Conservation (phyloP, 352 stramenopile species). For the Thalassiosira livingstoniorum region DNA sequence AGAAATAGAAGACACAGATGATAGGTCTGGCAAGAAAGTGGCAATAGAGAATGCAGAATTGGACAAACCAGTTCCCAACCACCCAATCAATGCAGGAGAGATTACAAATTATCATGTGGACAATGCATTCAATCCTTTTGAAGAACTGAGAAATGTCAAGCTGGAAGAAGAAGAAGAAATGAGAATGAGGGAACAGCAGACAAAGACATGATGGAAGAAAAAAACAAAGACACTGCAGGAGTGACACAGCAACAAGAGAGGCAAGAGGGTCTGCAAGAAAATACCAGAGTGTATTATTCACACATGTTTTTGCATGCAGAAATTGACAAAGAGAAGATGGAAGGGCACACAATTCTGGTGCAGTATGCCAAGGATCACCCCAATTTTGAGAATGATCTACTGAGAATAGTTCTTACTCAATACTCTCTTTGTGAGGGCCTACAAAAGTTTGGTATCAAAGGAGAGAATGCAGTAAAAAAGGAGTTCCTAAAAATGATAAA, state of each 20-base stretch:
- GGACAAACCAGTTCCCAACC: not conserved
- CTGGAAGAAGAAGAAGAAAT: not conserved
- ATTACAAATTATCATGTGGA: not conserved
- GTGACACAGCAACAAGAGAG: too few relatives aligned
- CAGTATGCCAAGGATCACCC: too few relatives aligned
- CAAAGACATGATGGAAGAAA: too few relatives aligned
- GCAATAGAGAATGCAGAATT: not conserved
- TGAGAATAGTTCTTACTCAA: not conserved
- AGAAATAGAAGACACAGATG: not conserved
- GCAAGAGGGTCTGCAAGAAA: too few relatives aligned
- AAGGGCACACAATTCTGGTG: too few relatives aligned
- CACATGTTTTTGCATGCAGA: too few relatives aligned
- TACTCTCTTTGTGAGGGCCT: not conserved
- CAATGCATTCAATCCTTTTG: not conserved
- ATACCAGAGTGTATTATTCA: too few relatives aligned
- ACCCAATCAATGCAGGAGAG: not conserved
- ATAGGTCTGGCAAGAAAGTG: not conserved
- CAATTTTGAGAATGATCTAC: not conserved
- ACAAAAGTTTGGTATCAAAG: not conserved
- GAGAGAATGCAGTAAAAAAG: not conserved
- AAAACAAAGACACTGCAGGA: too few relatives aligned
- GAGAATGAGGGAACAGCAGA: too few relatives aligned
- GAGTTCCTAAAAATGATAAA: not conserved
- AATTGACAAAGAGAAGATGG: too few relatives aligned
- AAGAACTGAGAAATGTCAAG: not conserved